Evolutionary conservation across 371 early-diverging fungal genomes (phyloP), one percentile per base, ranked within the genome.

Genomic region (Rhizopus stolonifer): DNA sequence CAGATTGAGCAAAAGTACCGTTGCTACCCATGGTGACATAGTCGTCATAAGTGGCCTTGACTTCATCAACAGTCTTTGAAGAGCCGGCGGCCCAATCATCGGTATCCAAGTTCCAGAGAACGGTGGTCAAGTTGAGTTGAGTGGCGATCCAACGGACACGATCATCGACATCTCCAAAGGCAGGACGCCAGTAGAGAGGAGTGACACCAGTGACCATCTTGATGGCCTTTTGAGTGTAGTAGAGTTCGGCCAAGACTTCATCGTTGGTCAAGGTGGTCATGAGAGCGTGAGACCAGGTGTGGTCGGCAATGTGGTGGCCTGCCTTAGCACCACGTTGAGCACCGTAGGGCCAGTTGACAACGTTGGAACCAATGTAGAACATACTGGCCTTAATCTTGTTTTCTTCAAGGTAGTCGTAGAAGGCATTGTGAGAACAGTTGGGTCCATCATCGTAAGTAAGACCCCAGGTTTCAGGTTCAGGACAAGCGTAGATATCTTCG

Each of bases 231-330:
- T 71, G 82, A 46, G 88, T 89, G 60, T 82, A 89, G 61, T 82
- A 77, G 50, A 87, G 60, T 60, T 90, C 91, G 49, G 87, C 84
- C 43, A 90, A 73, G 43, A 89, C 79, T 60, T 86, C 80, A 26
- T 80, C 75, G 57, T 86, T 87, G 29, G 80, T 77, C 61, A 86
- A 65, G 15, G 84, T 72, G 31, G 88, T 87, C 61, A 84, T 71
- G 40, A 80, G 72, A 38, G 70, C 66, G 53, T 90, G 92, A 44
- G 77, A 68, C 87, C 86, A 89, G 15, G 88, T 84, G 60, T 89
- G 90, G 32, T 78, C 74, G 14, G 82, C 88, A 63, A 90, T 82
- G 14, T 86, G 83, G 50, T 88, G 88, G 31, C 86, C 88, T 49
- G 74, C 71, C 51, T 66, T 61, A 43, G 69, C 58, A 61, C 82